These are phyloP conservation scores for Bromus sterilis DNA, from an alignment of 176 grass and related monocot genomes.

Conservation along the genomic window DNA sequence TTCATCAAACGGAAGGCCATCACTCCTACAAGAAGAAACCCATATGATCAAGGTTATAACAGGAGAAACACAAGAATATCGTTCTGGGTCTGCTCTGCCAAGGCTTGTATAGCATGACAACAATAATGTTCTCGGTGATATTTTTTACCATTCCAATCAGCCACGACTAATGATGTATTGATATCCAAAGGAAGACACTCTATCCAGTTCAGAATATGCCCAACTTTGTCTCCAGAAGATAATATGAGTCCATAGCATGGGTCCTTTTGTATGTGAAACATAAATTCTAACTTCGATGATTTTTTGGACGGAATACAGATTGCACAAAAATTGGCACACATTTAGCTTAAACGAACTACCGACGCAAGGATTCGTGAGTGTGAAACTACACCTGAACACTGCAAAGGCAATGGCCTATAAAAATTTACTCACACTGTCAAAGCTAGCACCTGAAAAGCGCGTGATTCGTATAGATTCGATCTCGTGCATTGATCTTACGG, in stretches of 20 bases:
- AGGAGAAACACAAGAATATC: background rate
- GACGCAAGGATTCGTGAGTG: background rate
- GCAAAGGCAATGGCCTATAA: background rate
- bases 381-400: background rate
- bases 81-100: background rate
- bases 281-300: background rate
- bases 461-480: background rate
- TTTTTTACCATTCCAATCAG: background rate
- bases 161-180: background rate
- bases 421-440: background rate
- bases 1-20: slow-evolving; percentile 70
- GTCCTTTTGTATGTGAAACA: background rate
- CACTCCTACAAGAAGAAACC: slow-evolving; percentile 24
- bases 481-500: background rate
- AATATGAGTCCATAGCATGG: background rate
- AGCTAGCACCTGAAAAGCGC: background rate
- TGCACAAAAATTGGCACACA: background rate
- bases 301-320: background rate
- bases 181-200: background rate
- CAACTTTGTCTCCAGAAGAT: background rate
- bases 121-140: background rate
- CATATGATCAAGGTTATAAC: background rate
- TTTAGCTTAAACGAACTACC: background rate
- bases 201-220: background rate
- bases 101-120: background rate